Percentiles rank a stretch among this genome's conserved stretches.
Evolutionary conservation across 164 flowering plant genomes (phyloP).

Genomic region (Dillenia turbinata): DNA sequence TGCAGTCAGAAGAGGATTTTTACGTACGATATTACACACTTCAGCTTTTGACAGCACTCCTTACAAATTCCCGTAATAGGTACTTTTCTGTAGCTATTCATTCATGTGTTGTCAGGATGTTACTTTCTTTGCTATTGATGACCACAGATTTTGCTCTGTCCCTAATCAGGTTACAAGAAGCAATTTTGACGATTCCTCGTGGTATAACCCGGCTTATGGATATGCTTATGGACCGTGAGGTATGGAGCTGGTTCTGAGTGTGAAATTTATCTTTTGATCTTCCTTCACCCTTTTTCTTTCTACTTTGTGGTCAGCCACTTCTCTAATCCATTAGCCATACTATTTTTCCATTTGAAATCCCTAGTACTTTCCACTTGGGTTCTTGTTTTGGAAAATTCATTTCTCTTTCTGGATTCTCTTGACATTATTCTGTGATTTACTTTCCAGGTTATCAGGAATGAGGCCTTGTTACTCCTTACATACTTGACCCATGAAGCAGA

Average conservation of each 20-base stretch:
- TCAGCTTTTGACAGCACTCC: slow-evolving; percentile 88
- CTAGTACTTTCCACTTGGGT: too few species aligned
- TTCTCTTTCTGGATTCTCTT: not conserved
- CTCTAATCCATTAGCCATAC: too few species aligned
- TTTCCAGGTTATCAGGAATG: slow-evolving; percentile 86
- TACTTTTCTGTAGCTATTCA: slow-evolving; percentile 17
- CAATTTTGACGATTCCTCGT: slow-evolving; percentile 85
- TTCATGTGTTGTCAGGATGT: not conserved
- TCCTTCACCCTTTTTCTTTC: too few species aligned
- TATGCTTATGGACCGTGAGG: slow-evolving; percentile 99
- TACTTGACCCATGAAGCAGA: slow-evolving; percentile 96
- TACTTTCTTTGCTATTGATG: not conserved
- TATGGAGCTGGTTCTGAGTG: slow-evolving; percentile 18
- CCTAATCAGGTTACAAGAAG: slow-evolving; percentile 88
- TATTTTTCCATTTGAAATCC: too few species aligned
- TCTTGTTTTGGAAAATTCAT: not conserved
- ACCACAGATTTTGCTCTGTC: slow-evolving; percentile 19
- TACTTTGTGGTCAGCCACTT: too few species aligned
- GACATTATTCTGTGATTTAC: slow-evolving; percentile 9
- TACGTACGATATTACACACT: slow-evolving; percentile 94
- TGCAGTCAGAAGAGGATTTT: slow-evolving; percentile 95
- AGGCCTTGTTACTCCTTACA: slow-evolving; percentile 91
- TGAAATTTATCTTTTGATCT: not conserved
- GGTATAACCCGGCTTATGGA: slow-evolving; percentile 97
- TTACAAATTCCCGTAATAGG: slow-evolving; percentile 81